phyloP scores from a whole-genome alignment of 75 land plant species.

The Pseudotsuga menziesii region DNA sequence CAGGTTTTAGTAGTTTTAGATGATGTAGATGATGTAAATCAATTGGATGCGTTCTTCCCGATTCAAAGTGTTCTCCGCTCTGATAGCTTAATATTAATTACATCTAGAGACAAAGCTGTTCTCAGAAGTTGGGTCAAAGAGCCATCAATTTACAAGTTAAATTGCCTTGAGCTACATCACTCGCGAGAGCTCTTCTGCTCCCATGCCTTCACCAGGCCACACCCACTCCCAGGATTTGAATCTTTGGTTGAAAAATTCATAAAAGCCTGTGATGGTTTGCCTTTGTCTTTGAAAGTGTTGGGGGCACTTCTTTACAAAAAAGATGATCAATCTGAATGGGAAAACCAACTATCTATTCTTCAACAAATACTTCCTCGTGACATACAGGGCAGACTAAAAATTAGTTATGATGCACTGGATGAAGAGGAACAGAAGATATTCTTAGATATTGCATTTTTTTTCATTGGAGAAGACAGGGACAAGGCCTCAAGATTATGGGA shows the following conservation, averaged over 20 bases:
- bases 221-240: neutral
- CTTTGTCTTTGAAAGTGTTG: neutral
- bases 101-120: neutral
- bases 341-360: neutral
- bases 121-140: neutral
- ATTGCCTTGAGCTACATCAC: neutral
- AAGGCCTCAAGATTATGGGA: neutral
- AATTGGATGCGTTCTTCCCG: neutral
- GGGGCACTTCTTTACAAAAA: neutral
- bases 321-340: neutral
- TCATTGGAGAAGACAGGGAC: neutral
- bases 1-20: neutral
- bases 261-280: neutral
- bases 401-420: neutral
- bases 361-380: neutral
- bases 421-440: neutral
- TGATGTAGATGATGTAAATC: constrained; percentile 2
- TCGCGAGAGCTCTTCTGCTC: neutral
- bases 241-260: neutral
- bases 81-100: neutral
- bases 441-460: constrained; percentile 5
- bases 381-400: neutral
- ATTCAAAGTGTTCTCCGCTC: neutral
- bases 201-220: neutral
- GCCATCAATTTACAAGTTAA: neutral